phyloP scores from a whole-genome alignment of 257 asterid species.

The Henckelia pumila region DNA sequence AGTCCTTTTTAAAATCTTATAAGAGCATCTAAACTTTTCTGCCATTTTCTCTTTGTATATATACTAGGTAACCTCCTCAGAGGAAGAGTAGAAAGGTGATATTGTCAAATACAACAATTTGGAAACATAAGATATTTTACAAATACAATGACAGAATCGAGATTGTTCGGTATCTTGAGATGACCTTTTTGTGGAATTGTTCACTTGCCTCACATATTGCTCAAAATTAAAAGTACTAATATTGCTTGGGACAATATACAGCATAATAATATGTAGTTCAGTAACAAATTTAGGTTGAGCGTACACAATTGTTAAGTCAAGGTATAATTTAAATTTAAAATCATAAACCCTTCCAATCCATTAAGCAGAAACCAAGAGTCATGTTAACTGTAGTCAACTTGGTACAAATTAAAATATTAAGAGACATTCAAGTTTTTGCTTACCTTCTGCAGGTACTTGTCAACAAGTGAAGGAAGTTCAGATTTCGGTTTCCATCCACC shows the following conservation, averaged over 20 bases:
- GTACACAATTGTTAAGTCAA: not conserved
- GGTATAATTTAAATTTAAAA: not conserved
- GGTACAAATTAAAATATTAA: not conserved
- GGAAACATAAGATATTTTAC: not conserved
- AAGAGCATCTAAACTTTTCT: not conserved
- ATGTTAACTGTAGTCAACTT: not conserved
- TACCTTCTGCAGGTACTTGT: constrained; percentile 79
- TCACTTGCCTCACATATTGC: not conserved
- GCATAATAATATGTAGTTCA: not conserved
- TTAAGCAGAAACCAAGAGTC: not conserved
- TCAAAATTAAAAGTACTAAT: not conserved
- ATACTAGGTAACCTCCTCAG: no score
- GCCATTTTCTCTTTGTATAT: no score
- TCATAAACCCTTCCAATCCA: not conserved
- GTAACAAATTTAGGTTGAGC: no score
- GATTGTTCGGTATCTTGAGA: not conserved
- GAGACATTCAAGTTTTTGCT: not conserved
- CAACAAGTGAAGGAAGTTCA: constrained; percentile 78
- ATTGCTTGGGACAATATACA: not conserved
- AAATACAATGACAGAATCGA: not conserved
- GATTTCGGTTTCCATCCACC: constrained; percentile 99
- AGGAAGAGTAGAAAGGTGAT: no score
- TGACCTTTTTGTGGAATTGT: not conserved
- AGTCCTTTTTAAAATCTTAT: not conserved
- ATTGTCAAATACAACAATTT: not conserved